phyloP scores from a whole-genome alignment of 2,329 filamentous ascomycete genomes.

The Talaromyces sp. region DNA sequence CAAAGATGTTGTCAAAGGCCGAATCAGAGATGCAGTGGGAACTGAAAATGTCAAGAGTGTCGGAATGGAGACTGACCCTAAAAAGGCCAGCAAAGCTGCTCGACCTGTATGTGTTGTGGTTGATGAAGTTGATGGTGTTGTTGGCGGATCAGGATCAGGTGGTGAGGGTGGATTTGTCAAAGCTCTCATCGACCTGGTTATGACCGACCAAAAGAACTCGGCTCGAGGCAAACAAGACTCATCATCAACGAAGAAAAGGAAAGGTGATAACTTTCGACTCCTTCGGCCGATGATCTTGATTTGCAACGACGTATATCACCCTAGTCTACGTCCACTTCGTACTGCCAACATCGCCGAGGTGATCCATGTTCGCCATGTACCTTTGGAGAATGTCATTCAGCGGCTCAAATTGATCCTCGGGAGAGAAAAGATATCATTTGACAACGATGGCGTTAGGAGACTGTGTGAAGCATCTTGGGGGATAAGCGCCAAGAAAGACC shows the following conservation, averaged over 20 bases:
- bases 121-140: conserved; percentile 94
- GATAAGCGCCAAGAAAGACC: conserved; percentile 54
- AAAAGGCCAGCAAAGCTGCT: conserved; percentile 63
- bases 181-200: conserved; percentile 84
- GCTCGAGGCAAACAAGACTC: conserved; percentile 21
- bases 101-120: conserved; percentile 90
- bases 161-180: conserved; percentile 95
- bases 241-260: conserved; percentile 47
- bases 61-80: conserved; percentile 42
- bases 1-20: conserved; percentile 78
- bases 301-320: conserved; percentile 95
- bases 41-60: conserved; percentile 84
- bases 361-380: conserved; percentile 84
- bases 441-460: conserved; percentile 78
- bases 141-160: conserved; percentile 67
- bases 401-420: conserved; percentile 80
- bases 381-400: conserved; percentile 75
- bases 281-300: conserved; percentile 87
- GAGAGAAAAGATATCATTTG: conserved; percentile 81
- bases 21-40: conserved; percentile 84
- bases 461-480: conserved; percentile 64
- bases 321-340: conserved; percentile 79
- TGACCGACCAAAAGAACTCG: conserved; percentile 78
- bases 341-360: conserved; percentile 82
- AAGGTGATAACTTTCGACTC: conserved; percentile 80